phyloP scores from a whole-genome alignment of 768 basidiomycete species.

The Hirschioporus abietinus region DNA sequence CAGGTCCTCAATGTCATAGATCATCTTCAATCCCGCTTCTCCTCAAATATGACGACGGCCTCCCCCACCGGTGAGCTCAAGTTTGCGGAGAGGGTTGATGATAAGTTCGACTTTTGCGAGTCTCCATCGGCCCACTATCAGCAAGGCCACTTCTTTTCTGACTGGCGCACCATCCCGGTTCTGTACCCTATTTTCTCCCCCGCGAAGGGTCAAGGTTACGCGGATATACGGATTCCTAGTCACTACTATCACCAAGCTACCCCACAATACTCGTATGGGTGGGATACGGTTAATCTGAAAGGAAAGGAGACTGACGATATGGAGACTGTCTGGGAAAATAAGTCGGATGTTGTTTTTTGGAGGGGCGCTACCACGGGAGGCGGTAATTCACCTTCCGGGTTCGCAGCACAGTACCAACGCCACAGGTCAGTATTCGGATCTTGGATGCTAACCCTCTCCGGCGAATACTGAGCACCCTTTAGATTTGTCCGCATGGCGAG shows the following conservation, averaged over 20 bases:
- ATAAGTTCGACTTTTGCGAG: slow-evolving; percentile 70
- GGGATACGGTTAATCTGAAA: slow-evolving; percentile 72
- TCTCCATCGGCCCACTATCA: slow-evolving; percentile 78
- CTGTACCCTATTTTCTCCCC: slow-evolving; percentile 96
- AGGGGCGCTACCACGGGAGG: slow-evolving; percentile 95
- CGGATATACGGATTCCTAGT: slow-evolving; percentile 90
- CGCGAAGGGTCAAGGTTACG: slow-evolving; percentile 77
- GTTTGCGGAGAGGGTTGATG: slow-evolving; percentile 60
- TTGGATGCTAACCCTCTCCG: slow-evolving; percentile 12
- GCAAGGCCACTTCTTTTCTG: slow-evolving; percentile 96
- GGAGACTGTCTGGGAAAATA: slow-evolving; percentile 86
- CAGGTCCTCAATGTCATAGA: background rate
- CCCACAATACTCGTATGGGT: slow-evolving; percentile 81
- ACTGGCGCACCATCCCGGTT: slow-evolving; percentile 84
- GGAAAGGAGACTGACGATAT: slow-evolving; percentile 75
- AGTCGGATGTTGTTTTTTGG: slow-evolving; percentile 89
- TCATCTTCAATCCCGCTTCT: background rate
- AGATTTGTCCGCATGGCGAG: slow-evolving; percentile 80
- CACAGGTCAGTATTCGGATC: slow-evolving; percentile 51
- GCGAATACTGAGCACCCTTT: slow-evolving; percentile 1
- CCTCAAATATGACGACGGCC: slow-evolving; percentile 7
- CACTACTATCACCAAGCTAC: slow-evolving; percentile 93
- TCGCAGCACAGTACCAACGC: slow-evolving; percentile 76
- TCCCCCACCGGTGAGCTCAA: slow-evolving; percentile 48
- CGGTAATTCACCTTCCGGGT: slow-evolving; percentile 81